Percentiles rank a stretch among this genome's conserved stretches.
These are phyloP conservation scores for Rhizomucor miehei DNA, from an alignment of 371 early-diverging fungal genomes.

Conservation along the genomic window DNA sequence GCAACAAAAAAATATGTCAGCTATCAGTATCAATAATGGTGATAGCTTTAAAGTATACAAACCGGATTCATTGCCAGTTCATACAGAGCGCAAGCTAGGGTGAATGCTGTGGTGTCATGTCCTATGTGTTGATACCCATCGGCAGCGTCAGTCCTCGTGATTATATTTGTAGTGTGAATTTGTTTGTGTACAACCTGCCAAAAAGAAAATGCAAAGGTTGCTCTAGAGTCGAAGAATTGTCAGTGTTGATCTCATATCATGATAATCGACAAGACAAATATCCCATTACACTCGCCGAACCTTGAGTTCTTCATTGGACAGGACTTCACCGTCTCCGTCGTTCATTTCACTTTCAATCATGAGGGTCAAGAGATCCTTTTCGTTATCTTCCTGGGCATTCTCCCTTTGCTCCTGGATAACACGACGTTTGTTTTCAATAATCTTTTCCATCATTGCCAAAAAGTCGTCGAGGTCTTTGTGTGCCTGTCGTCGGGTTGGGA, in stretches of 20 bases:
- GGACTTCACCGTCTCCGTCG: slow-evolving; percentile 11
- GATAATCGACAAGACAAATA: background rate
- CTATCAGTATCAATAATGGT: no score
- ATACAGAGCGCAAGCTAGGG: slow-evolving; percentile 22
- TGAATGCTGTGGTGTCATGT: slow-evolving; percentile 31
- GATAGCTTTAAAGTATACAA: background rate
- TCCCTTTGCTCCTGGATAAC: slow-evolving; percentile 22
- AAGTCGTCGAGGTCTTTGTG: slow-evolving; percentile 19
- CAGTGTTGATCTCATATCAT: background rate
- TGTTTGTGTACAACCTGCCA: no score
- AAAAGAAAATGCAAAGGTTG: slow-evolving; percentile 27
- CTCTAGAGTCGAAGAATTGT: slow-evolving; percentile 12
- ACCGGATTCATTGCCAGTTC: slow-evolving; percentile 11
- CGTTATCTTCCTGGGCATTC: slow-evolving; percentile 28
- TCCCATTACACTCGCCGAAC: slow-evolving; percentile 12
- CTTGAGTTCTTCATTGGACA: slow-evolving; percentile 38
- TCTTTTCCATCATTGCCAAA: slow-evolving; percentile 13
- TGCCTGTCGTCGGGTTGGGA: slow-evolving; percentile 10
- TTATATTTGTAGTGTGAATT: no score
- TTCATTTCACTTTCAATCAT: slow-evolving; percentile 46
- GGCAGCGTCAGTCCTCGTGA: no score
- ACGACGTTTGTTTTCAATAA: slow-evolving; percentile 39
- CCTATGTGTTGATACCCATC: no score
- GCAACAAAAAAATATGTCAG: background rate
- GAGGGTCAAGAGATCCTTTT: slow-evolving; percentile 51